Base-by-base conservation (phyloP, 1,284 basidiomycete genomes). In the Rhodotorula sp. region DNA sequence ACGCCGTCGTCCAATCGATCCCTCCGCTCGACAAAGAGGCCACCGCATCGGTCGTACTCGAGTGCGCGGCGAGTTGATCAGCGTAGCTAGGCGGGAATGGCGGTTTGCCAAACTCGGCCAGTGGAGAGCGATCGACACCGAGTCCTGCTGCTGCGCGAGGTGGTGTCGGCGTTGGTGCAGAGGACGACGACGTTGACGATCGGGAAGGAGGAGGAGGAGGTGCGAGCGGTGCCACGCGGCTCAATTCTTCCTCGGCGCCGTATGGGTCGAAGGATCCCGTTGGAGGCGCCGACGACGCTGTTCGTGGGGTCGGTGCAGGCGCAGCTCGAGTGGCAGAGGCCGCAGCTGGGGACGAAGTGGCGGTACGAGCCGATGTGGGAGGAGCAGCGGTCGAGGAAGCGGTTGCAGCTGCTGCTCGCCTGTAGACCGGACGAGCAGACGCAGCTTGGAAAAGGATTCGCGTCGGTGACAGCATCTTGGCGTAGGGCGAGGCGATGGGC, bases 1-100 rank as follows among this genome's bases (percentile, higher is more conserved):
- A 98, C 77, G 88, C 91, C 75, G 86, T 90, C 2, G 89, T 90
- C 95, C 95, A 98, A 80, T 96, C 92, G 55, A 75, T 68, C 42
- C 51, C 62, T 15, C 42, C 24, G n/a, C n/a, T n/a, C 18, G 15
- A 15, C 45, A 15, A 24, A 7, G 44, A n/a, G 29, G 26, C 62
- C 6, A 53, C 62, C 12, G 20, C 51, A 17, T 44, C 57, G 8
- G 12, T 20, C 10, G 22, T 42, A 42, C 15, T 42, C 42, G 37
- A 15, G 17, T 44, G n/a, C 5, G 56, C 30, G 10, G 42, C 42
- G 57, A 59, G 53, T 29, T 54, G 53, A 14, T 44, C 42, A n/a
- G 57, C 57, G n/a, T 59, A 59, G 12, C 57, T 59, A 6, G 57
- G 37, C 57, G 57, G 42, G 42, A 59, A 59, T 10, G 44, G 53